Evolutionary conservation across 352 stramenopile genomes (phyloP).

Genomic region (Phytophthora uliginosa): DNA sequence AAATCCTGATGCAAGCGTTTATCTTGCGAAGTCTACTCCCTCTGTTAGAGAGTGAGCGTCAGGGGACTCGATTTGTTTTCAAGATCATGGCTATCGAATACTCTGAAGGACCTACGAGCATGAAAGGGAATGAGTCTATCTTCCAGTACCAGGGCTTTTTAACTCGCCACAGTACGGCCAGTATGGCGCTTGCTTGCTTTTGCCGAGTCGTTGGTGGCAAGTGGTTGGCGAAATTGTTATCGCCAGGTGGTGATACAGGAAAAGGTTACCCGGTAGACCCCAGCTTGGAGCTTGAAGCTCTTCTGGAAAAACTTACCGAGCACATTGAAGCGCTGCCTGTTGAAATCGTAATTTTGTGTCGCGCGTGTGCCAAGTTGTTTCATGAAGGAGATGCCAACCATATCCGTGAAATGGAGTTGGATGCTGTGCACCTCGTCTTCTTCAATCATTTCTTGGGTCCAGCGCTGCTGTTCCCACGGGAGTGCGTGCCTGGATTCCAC

Average conservation of each 20-base stretch:
- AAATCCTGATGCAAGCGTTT: constrained; percentile 33
- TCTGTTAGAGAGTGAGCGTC: constrained; percentile 58
- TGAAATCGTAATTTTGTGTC: constrained; percentile 71
- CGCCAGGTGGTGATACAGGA: not conserved
- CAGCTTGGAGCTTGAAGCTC: constrained; percentile 10
- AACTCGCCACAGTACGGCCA: constrained; percentile 41
- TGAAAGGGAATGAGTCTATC: not conserved
- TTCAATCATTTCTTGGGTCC: constrained; percentile 80
- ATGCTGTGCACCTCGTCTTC: constrained; percentile 73
- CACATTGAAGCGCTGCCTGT: constrained; percentile 42
- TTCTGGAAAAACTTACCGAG: constrained; percentile 43
- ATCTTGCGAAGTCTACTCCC: constrained; percentile 54
- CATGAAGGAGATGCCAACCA: not conserved
- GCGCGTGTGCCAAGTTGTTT: constrained; percentile 43
- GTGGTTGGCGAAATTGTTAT: constrained; percentile 42
- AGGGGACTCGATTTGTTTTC: constrained; percentile 61
- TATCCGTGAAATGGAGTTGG: constrained; percentile 18
- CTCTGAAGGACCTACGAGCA: constrained; percentile 12
- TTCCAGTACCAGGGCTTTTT: constrained; percentile 40
- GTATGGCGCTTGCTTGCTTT: constrained; percentile 44
- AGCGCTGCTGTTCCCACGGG: constrained; percentile 41
- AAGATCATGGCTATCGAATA: constrained; percentile 54
- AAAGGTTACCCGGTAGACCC: not conserved
- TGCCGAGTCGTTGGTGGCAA: constrained; percentile 40
- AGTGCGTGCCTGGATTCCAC: constrained; percentile 17